phyloP scores from a whole-genome alignment of 2,329 filamentous ascomycete genomes.

The Venturia oleaginea region DNA sequence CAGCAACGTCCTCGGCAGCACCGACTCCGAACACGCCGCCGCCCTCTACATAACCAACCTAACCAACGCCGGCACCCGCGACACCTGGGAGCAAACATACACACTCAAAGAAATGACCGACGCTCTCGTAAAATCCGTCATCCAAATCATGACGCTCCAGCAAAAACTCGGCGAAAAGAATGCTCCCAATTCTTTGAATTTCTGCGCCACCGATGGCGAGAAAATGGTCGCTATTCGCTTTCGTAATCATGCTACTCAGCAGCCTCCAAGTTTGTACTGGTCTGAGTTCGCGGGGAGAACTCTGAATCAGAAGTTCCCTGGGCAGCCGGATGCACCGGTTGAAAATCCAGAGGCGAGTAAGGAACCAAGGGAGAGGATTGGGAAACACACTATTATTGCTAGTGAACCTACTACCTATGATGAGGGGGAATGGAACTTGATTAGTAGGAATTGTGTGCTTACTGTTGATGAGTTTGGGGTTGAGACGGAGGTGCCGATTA shows the following conservation, averaged over 20 bases:
- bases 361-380: constrained; percentile 33
- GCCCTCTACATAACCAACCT: constrained; percentile 41
- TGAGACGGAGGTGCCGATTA: constrained; percentile 27
- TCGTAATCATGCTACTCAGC: constrained; percentile 42
- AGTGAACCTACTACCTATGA: constrained; percentile 47
- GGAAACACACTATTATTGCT: constrained; percentile 44
- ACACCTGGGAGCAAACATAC: constrained; percentile 36
- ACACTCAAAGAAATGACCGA: constrained; percentile 32
- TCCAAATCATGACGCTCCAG: constrained; percentile 40
- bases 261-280: constrained; percentile 45
- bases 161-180: constrained; percentile 32
- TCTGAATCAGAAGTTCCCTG: constrained; percentile 44
- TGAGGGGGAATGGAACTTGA: constrained; percentile 42
- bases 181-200: constrained; percentile 42
- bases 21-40: constrained; percentile 45
- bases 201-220: constrained; percentile 42
- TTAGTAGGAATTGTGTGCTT: constrained; percentile 39
- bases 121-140: constrained; percentile 39
- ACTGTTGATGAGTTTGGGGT: constrained; percentile 33
- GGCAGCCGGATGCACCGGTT: constrained; percentile 33
- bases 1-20: constrained; percentile 40
- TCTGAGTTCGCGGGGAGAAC: constrained; percentile 42
- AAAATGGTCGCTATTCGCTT: constrained; percentile 43
- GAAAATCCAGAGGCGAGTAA: constrained; percentile 27
- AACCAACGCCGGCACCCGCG: constrained; percentile 29